phyloP scores from a whole-genome alignment of 257 asterid genomes.

The Voacanga thouarsii region DNA sequence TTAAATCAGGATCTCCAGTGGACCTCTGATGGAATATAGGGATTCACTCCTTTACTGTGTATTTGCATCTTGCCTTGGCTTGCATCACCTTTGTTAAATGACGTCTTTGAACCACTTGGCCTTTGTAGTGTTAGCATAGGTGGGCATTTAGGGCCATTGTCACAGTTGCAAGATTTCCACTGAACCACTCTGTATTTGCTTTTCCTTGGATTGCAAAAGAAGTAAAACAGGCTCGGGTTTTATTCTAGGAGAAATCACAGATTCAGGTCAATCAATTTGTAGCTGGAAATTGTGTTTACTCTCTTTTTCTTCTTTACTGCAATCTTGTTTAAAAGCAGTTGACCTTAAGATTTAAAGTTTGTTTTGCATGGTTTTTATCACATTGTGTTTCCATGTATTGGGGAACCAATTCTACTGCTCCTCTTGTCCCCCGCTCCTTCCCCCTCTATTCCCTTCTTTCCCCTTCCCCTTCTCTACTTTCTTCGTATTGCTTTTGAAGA shows the following conservation, averaged over 20 bases:
- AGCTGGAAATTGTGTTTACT: not conserved
- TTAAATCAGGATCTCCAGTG: not conserved
- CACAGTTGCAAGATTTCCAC: not conserved
- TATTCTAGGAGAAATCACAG: not conserved
- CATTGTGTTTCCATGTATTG: too few species aligned
- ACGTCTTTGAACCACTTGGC: not conserved
- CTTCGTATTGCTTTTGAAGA: not conserved
- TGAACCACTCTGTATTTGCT: not conserved
- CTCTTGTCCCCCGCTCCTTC: too few species aligned
- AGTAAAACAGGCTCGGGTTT: not conserved
- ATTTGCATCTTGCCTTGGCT: not conserved
- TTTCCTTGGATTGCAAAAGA: not conserved
- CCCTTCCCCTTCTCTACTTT: not conserved
- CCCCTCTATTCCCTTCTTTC: too few species aligned
- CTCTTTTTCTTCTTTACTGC: not conserved
- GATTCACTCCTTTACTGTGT: not conserved
- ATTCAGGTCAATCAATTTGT: not conserved
- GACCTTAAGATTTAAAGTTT: too few species aligned
- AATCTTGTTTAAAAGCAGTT: not conserved
- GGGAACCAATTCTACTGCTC: too few species aligned
- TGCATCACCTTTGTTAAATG: not conserved
- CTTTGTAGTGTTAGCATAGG: not conserved
- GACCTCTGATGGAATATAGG: not conserved
- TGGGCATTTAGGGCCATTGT: not conserved
- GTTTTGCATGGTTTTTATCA: too few species aligned